Base-by-base conservation (phyloP, 2,329 filamentous ascomycete species). In the Aspergillus ustus region DNA sequence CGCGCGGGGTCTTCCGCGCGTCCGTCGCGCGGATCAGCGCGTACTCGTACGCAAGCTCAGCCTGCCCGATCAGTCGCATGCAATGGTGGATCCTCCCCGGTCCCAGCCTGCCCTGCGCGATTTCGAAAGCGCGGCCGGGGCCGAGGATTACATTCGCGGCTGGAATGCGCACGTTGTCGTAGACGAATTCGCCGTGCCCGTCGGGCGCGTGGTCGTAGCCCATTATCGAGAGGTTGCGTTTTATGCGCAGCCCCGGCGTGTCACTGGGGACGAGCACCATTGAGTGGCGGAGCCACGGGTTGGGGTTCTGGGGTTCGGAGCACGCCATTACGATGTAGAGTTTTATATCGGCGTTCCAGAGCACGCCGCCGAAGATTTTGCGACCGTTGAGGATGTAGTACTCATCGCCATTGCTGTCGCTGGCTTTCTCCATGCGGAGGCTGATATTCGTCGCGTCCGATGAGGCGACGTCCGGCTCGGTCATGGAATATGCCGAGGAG, bases 361-460 rank as follows among this genome's bases (percentile, higher is more conserved):
- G 19, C 17, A 45, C 52, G 7, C 57, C 57, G 6, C 52, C 59
- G 22, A 57, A 61, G n/a, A 61, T 37, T 11, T 57, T 57, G 52
- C 54, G 53, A 2, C 59, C 59, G 49, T 61, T 61, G 29, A 61
- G 29, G 2, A 61, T 25, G 11, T 57, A 61, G 11, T 57, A 61
- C 48, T 57, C 48, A n/a, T 57, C 59, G 2, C 59, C 59, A 4
- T 52, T 22, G 1, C 45, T n/a, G n/a, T n/a, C n/a, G 28, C 2
- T 25, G 25, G 19, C 57, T 57, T 2, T 31, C 15, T 25, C 25
- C 25, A 25, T 25, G 25, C 25, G 25, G 11, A 61, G 52, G 1
- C 37, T 28, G 43, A 61, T 61, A n/a, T 57, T 61, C n/a, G 59
- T 61, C 28, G 59, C 59, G 19, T 61, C 59, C 8, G 53, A 57